These are phyloP conservation scores for Penicillium manginii DNA, from an alignment of 495 filamentous ascomycete genomes.

Conservation along the genomic window DNA sequence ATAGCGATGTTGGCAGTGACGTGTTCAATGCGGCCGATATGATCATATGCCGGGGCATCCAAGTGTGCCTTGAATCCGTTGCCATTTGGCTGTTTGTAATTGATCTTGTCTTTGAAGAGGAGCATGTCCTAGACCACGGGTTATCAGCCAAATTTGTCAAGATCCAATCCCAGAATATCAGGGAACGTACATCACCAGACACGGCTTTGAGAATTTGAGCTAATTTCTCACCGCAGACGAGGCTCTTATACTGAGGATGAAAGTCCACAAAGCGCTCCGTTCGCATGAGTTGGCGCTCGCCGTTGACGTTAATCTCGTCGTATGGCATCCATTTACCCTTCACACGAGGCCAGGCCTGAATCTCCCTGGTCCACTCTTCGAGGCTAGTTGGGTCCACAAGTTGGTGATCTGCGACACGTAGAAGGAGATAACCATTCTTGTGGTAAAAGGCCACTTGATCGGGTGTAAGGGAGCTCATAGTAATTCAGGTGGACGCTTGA, in stretches of 20 bases:
- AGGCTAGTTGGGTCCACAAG: conserved; percentile 32
- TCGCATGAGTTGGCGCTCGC: conserved; percentile 46
- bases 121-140: conserved; percentile 36
- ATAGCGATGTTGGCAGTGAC: conserved; percentile 47
- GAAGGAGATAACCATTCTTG: conserved; percentile 41
- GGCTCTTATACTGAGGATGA: conserved; percentile 36
- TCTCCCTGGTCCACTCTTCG: conserved; percentile 44
- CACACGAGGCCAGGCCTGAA: conserved; percentile 41
- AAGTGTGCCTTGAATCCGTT: conserved; percentile 48
- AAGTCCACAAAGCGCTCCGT: conserved; percentile 50
- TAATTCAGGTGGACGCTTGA: background rate
- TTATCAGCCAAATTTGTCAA: background rate
- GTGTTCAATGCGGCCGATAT: conserved; percentile 48
- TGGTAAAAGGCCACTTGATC: conserved; percentile 40
- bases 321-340: conserved; percentile 51
- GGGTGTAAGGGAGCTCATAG: conserved; percentile 25
- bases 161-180: background rate
- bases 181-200: conserved; percentile 29
- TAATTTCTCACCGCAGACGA: conserved; percentile 40
- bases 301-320: conserved; percentile 45
- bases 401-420: conserved; percentile 34
- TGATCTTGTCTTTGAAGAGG: conserved; percentile 52
- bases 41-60: conserved; percentile 48
- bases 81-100: conserved; percentile 42
- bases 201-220: conserved; percentile 38